phyloP scores from a whole-genome alignment of 768 basidiomycete genomes.

The Mycena albidolilacea region DNA sequence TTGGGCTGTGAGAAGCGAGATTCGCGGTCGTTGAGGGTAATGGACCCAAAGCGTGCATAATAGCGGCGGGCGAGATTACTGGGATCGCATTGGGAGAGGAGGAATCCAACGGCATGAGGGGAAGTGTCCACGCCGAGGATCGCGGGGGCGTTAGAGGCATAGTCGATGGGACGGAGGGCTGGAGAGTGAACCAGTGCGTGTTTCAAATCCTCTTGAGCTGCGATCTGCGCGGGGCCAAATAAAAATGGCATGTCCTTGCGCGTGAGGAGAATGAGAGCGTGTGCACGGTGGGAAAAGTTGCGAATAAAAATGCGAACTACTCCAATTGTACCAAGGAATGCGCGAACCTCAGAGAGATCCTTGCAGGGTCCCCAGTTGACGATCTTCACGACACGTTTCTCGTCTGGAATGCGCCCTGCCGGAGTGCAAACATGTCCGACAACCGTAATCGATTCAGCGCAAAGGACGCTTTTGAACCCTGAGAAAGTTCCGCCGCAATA shows the following conservation, averaged over 20 bases:
- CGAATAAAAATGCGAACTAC: conserved; percentile 8
- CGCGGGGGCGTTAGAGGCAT: conserved; percentile 39
- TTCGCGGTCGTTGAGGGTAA: conserved; percentile 53
- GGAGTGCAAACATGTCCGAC: conserved; percentile 10
- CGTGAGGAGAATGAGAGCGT: background rate
- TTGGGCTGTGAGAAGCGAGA: conserved; percentile 55
- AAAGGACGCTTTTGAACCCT: background rate
- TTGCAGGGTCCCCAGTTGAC: conserved; percentile 7
- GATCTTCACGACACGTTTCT: conserved; percentile 3
- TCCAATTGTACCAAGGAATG: conserved; percentile 2
- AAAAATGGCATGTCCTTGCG: conserved; percentile 2
- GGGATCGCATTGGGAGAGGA: conserved; percentile 50
- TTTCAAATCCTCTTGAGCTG: conserved; percentile 1
- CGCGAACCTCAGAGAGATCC: background rate
- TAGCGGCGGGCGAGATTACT: too few species aligned
- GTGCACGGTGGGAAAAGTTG: background rate
- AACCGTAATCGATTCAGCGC: background rate
- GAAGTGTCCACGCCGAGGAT: conserved; percentile 57
- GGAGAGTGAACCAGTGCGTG: conserved; percentile 22
- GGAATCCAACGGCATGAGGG: conserved; percentile 51
- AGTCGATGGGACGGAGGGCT: conserved; percentile 45
- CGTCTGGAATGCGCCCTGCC: conserved; percentile 3
- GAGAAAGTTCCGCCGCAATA: conserved; percentile 38
- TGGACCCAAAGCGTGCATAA: conserved; percentile 50
- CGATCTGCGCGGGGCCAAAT: background rate